A percentile compares a stretch with the other conserved stretches of the same genome.
Conservation (phyloP, 352 stramenopile genomes). For the Poterioochromonas sp. region DNA sequence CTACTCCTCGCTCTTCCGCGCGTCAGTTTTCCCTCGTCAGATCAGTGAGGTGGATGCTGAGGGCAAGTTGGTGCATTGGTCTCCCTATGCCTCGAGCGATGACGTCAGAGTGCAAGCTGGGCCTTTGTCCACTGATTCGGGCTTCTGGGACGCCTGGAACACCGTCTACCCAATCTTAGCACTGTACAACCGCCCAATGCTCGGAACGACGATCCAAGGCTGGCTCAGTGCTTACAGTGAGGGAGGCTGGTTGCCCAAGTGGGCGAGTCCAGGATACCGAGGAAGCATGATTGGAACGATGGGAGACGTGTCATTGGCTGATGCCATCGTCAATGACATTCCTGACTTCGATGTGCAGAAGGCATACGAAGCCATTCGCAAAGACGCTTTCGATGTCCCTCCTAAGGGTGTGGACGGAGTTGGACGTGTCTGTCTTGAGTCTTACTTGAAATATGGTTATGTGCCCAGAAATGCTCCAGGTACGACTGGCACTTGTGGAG, state of each 20-base stretch:
- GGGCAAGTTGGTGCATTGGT: constrained; percentile 38
- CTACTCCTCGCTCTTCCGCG: constrained; percentile 46
- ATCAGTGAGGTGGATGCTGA: constrained; percentile 37
- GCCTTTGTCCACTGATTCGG: constrained; percentile 42
- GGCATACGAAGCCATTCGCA: constrained; percentile 36
- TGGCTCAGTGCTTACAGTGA: constrained; percentile 44
- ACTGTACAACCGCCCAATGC: neutral
- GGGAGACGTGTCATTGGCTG: constrained; percentile 42
- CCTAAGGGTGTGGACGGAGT: constrained; percentile 2
- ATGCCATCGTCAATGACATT: constrained; percentile 42
- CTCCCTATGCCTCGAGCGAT: neutral
- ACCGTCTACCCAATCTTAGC: constrained; percentile 36
- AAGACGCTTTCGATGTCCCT: constrained; percentile 39
- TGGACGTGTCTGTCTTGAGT: constrained; percentile 32
- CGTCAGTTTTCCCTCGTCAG: constrained; percentile 42
- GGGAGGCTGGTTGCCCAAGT: constrained; percentile 44
- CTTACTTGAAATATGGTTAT: constrained; percentile 39
- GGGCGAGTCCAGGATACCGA: constrained; percentile 41
- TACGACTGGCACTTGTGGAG: constrained; percentile 6
- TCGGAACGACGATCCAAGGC: constrained; percentile 26
- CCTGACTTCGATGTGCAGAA: constrained; percentile 12
- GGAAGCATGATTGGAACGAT: constrained; percentile 43
- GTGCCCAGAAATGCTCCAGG: neutral
- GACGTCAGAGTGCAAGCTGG: constrained; percentile 1
- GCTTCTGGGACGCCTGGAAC: constrained; percentile 47